Evolutionary conservation across 768 basidiomycete species (phyloP).

Genomic region (Mycena belliarum): DNA sequence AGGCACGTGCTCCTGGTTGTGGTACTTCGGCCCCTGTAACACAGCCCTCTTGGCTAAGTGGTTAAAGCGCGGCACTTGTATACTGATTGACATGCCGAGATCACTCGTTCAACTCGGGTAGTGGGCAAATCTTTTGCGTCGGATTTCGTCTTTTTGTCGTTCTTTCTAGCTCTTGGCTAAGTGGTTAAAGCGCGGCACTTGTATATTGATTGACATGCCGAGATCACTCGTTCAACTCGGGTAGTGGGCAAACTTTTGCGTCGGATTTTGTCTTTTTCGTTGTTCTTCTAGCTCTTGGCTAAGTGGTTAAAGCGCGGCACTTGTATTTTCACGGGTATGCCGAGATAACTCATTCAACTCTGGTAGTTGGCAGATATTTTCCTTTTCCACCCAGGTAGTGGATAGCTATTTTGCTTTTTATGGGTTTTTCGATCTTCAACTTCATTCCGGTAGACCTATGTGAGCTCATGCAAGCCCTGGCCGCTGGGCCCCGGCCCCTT

Average conservation of each 20-base stretch:
- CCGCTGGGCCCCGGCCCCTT: no score
- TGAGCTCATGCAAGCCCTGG: no score
- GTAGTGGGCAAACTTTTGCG: constrained; percentile 3
- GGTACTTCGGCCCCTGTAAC: no score
- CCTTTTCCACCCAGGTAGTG: no score
- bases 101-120: background rate
- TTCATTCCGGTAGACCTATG: no score
- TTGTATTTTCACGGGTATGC: background rate
- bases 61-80: background rate
- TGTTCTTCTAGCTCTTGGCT: background rate
- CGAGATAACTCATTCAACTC: background rate
- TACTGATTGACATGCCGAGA: background rate
- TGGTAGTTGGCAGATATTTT: constrained; percentile 16
- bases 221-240: background rate
- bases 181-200: constrained; percentile 16
- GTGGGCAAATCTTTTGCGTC: background rate
- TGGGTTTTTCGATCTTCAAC: no score
- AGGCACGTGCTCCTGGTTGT: no score
- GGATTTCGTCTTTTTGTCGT: no score
- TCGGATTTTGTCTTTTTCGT: background rate
- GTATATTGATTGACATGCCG: background rate
- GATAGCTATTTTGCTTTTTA: no score
- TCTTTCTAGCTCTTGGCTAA: constrained; percentile 11
- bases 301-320: background rate
- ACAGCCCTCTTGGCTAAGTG: background rate